These are phyloP conservation scores for Fusarium siculi DNA, from an alignment of 2,329 filamentous ascomycete genomes.

Conservation along the genomic window DNA sequence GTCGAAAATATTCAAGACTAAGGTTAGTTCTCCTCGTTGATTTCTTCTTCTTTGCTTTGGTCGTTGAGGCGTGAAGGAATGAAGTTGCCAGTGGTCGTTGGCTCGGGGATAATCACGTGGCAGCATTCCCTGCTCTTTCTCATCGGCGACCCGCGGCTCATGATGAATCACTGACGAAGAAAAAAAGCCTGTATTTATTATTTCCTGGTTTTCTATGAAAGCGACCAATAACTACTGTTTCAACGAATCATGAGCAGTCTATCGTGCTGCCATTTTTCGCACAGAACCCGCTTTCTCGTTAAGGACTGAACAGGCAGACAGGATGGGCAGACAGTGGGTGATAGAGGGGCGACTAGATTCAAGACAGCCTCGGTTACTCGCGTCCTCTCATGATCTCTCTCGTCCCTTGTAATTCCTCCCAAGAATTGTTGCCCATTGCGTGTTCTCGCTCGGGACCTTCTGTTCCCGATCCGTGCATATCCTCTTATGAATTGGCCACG, in stretches of 20 bases:
- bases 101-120: constrained; percentile 33
- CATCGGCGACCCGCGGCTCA: background rate
- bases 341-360: constrained; percentile 1
- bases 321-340: constrained; percentile 1
- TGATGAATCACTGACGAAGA: background rate
- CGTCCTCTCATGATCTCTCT: constrained; percentile 15
- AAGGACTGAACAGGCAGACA: background rate
- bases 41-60: background rate
- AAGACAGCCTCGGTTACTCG: constrained; percentile 22
- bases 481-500: background rate
- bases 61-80: background rate
- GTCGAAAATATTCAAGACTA: background rate
- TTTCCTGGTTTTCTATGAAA: background rate
- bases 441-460: background rate
- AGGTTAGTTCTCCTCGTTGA: background rate
- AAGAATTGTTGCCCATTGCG: background rate
- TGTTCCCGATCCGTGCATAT: background rate
- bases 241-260: background rate
- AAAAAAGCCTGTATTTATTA: background rate
- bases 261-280: constrained; percentile 2
- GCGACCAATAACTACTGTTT: background rate
- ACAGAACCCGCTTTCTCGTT: constrained; percentile 4
- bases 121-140: background rate
- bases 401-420: constrained; percentile 1
- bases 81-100: constrained; percentile 8